Evolutionary conservation across 805 yeast genomes (phyloP), one percentile per base, ranked within the genome.

Genomic region (Candida dajiaensis): DNA sequence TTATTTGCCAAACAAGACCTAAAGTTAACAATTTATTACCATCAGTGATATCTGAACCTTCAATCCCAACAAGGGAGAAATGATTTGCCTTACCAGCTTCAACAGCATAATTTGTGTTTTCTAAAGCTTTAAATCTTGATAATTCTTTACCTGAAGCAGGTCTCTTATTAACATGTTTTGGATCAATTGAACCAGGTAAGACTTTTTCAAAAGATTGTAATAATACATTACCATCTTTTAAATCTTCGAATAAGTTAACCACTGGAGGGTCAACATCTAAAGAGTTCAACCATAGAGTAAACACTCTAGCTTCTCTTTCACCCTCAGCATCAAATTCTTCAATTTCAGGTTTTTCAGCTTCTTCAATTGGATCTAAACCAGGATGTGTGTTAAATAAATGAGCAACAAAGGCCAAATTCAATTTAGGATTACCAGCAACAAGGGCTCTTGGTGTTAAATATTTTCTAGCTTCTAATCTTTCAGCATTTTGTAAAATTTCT

Each of bases 291-390:
- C 99, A 94, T 61, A 94, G 72, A 6, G 99, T 94, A 70, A 94
- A 94, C 12, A 94, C 99, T 67, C 99, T 80, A 3, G 99, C 99
- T 71, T 94, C 99, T 71, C 99, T 86, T 71, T 94, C 99, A 52
- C 99, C 99, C 70, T 94, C 99, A 22, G 99, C 99, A 65, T 94
- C 99, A 61, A 94, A 94, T 56, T 89, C 98, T 71, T 94, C 99
- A 57, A 94, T 88, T 64, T 90, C 98, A 25, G 94, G 87, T 58
- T 82, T 85, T 66, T 92, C 97, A 48, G 72, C 74, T 68, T 90
- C 98, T 62, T 88, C 95, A 53, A 92, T 78, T 48, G 98, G 98
- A 50, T 90, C 98, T 54, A 94, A 77, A 42, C 99, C 98, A 42
- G 99, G 99, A 63, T 88, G 82, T 7, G 96, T 92, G 72, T 94